phyloP scores from a whole-genome alignment of 2,329 filamentous ascomycete species.

The Teratosphaeria epicoccoides region DNA sequence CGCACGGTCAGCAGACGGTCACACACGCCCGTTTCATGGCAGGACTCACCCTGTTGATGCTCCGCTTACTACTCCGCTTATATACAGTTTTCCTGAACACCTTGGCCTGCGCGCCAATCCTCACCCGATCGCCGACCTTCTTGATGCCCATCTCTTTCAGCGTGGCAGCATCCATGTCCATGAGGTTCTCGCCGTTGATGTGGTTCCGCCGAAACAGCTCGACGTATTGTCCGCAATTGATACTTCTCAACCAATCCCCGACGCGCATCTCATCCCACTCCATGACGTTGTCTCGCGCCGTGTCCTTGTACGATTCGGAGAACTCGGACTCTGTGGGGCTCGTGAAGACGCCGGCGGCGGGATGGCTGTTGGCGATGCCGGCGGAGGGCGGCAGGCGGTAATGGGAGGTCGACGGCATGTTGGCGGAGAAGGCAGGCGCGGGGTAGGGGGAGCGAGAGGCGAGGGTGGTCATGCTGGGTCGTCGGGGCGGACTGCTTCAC shows the following conservation, averaged over 20 bases:
- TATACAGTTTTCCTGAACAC: constrained; percentile 39
- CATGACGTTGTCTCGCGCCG: constrained; percentile 27
- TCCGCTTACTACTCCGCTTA: constrained; percentile 53
- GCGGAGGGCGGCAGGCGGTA: constrained; percentile 16
- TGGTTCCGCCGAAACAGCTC: constrained; percentile 81
- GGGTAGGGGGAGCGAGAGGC: constrained; percentile 64
- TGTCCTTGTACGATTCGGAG: constrained; percentile 59
- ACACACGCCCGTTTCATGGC: background rate
- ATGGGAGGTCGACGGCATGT: constrained; percentile 15
- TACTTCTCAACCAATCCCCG: constrained; percentile 77
- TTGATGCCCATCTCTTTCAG: constrained; percentile 97
- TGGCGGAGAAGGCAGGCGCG: constrained; percentile 30
- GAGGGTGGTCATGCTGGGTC: constrained; percentile 58
- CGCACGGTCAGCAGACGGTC: constrained; percentile 14
- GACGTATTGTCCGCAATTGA: constrained; percentile 92
- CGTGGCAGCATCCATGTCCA: constrained; percentile 94
- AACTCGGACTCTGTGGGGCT: constrained; percentile 92
- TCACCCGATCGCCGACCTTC: constrained; percentile 91
- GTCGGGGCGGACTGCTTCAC: background rate
- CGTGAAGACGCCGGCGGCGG: constrained; percentile 45
- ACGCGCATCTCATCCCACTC: constrained; percentile 86
- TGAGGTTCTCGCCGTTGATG: constrained; percentile 91
- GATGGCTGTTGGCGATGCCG: constrained; percentile 25
- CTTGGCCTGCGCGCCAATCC: constrained; percentile 50
- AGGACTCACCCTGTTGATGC: constrained; percentile 57